Percentiles rank a stretch among this genome's conserved stretches.
phyloP scores from a whole-genome alignment of 225 moss, liverwort and hornwort species.

The Sphagnum contortum region DNA sequence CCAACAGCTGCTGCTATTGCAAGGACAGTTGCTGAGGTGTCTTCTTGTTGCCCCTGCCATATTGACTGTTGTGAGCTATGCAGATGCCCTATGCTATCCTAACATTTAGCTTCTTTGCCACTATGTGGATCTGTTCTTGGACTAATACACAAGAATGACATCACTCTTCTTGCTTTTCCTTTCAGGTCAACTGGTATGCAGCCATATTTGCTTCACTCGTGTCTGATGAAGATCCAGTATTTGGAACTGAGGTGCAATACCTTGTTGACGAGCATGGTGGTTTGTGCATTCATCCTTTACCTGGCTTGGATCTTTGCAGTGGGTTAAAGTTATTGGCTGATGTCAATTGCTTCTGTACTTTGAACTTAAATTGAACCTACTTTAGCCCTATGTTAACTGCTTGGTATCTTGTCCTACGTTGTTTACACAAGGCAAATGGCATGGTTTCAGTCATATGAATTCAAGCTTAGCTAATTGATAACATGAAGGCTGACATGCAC shows the following conservation, averaged over 20 bases:
- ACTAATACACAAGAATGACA: neutral
- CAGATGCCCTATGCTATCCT: neutral
- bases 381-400: no score
- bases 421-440: no score
- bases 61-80: neutral
- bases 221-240: conserved; percentile 66
- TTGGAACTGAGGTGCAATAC: conserved; percentile 92
- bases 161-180: neutral
- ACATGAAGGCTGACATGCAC: no score
- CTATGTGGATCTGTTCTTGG: neutral
- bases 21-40: conserved; percentile 81
- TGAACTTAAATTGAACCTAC: no score
- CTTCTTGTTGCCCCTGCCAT: neutral
- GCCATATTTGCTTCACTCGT: conserved; percentile 71
- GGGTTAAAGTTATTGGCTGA: no score
- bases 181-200: conserved; percentile 91
- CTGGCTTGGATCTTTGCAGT: neutral
- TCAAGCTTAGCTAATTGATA: no score
- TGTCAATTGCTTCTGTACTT: no score
- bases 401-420: no score
- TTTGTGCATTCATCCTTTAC: conserved; percentile 14
- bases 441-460: no score
- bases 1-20: conserved; percentile 75
- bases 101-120: neutral
- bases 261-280: conserved; percentile 94